phyloP scores from a whole-genome alignment of 257 asterid genomes.

The Gentiana dahurica region DNA sequence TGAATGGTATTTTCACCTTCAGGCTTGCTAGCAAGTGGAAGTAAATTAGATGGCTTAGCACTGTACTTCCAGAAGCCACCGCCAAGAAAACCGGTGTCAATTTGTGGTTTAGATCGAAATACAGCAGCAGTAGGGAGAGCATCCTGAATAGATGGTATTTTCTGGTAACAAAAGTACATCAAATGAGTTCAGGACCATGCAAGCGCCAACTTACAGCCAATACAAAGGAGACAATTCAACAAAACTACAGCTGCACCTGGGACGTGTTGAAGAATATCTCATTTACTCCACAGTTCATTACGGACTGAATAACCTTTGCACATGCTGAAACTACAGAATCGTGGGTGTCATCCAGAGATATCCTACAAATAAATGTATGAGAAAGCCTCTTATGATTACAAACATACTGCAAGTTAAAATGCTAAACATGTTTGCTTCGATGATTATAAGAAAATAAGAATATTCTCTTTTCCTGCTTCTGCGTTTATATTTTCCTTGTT shows the following conservation, averaged over 20 bases:
- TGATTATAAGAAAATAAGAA: neutral
- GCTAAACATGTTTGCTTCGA: neutral
- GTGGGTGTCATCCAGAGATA: conserved; percentile 80
- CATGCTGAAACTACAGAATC: conserved; percentile 76
- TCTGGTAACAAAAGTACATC: conserved; percentile 38
- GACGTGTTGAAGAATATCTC: conserved; percentile 48
- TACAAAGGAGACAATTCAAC: conserved; percentile 4
- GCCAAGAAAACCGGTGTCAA: conserved; percentile 64
- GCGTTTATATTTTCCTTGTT: neutral
- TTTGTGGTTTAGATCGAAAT: conserved; percentile 77
- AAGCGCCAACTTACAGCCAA: neutral
- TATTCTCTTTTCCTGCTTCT: no score
- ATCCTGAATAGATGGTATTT: conserved; percentile 31
- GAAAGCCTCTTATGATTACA: neutral
- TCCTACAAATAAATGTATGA: conserved; percentile 32
- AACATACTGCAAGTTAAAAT: neutral
- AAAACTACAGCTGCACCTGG: conserved; percentile 46
- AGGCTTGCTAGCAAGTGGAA: conserved; percentile 26
- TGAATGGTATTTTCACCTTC: conserved; percentile 70
- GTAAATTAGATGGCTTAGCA: conserved; percentile 65
- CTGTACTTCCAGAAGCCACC: conserved; percentile 99
- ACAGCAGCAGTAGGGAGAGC: conserved; percentile 79
- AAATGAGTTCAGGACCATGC: conserved; percentile 8
- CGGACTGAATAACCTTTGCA: conserved; percentile 67
- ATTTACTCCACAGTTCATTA: conserved; percentile 53